Conservation (phyloP, 2,329 filamentous ascomycete species). For the Nemania abortiva region DNA sequence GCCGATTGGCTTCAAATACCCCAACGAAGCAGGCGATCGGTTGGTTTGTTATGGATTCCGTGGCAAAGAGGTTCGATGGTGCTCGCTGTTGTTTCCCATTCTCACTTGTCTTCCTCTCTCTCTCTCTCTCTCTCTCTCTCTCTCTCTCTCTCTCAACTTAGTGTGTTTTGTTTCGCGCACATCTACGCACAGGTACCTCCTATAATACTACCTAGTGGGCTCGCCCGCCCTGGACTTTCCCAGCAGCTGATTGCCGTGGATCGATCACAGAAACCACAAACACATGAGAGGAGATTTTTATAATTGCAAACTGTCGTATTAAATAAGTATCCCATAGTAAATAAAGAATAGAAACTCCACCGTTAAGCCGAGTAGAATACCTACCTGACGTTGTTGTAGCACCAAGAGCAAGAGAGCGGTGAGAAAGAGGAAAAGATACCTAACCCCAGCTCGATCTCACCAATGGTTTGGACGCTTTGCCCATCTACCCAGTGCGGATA, state of each 20-base stretch:
- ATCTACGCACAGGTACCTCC: not conserved
- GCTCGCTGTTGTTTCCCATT: not conserved
- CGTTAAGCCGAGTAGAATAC: not conserved
- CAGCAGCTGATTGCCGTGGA: conserved; percentile 20
- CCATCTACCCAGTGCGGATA: conserved; percentile 25
- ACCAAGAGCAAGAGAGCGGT: conserved; percentile 30
- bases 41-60: not conserved
- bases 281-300: not conserved
- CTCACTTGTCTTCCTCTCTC: not conserved
- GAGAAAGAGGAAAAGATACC: conserved; percentile 9
- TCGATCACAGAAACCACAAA: conserved; percentile 8
- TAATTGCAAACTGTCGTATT: conserved; percentile 1
- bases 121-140: not conserved
- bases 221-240: conserved; percentile 30
- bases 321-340: not conserved
- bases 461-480: conserved; percentile 7
- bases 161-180: not conserved
- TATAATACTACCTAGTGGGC: not conserved
- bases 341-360: not conserved
- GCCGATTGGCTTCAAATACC: conserved; percentile 4
- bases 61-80: not conserved
- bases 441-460: conserved; percentile 12
- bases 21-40: conserved; percentile 1
- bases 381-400: not conserved
- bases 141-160: not conserved